Base-by-base conservation (phyloP, 2,329 filamentous ascomycete genomes). In the Venturia oleaginea region DNA sequence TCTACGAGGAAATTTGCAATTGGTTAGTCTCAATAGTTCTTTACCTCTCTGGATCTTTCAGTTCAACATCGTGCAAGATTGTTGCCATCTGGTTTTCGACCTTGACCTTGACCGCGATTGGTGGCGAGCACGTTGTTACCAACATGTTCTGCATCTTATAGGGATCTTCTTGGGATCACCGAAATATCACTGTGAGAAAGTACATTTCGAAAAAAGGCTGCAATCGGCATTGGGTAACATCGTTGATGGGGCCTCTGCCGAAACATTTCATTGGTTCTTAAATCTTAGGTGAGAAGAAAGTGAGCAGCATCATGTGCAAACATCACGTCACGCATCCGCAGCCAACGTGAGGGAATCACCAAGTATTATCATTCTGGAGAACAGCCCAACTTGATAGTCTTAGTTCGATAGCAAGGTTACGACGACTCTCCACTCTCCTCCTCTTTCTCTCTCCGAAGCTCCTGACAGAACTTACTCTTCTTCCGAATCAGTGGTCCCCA, bases 401-500 rank as follows among this genome's bases (percentile, higher is more conserved):
- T 17, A 11, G 8, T n/a, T 32, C 11, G 24, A 55, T 3, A 30
- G 19, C 19, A 55, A 24, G 4, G 19, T 27, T 55, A 32, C 15
- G 24, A 8, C 48, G 34, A 60, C 4, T 30, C 57, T 6, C 10
- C 22, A 4, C 32, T n/a, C 34, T 24, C 13, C 55, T 60, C 57
- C 11, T 38, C 57, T 40, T 60, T 60, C 32, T 42, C 38, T 34
- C 19, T 60, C 13, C 48, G 24, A 8, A 62, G 40, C 27, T 62
- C 60, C 17, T 43, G 38, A 62, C 37, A 62, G 30, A 62, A 34
- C 22, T 30, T 34, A n/a, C 64, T 65, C 32, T 42, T 48, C 19
- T 30, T 38, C 8, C 64, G 63, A 24, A 64, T 38, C 27, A 43
- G 0, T 13, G 64, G 62, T 1, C 64, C 66, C 51, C 61, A 69